Percentiles rank a stretch among this genome's conserved stretches.
phyloP scores from a whole-genome alignment of 169 alveolate genomes.

The Perkinsus marinus region DNA sequence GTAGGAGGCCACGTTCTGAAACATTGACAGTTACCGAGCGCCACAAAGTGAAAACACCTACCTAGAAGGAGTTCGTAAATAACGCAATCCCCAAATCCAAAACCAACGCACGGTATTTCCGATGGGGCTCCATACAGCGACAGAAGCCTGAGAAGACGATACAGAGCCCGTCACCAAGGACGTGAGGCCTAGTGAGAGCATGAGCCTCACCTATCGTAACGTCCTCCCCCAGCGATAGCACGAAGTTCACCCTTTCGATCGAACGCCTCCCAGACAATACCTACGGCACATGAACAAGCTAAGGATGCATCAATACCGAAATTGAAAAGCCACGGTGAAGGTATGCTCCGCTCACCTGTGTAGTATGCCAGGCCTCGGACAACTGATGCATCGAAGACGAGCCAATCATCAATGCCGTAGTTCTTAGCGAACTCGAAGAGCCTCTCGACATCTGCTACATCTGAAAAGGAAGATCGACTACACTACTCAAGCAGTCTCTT shows the following conservation, averaged over 20 bases:
- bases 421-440: conserved; percentile 1
- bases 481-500: no score
- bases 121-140: not conserved
- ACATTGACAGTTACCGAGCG: not conserved
- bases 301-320: not conserved
- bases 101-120: conserved; percentile 20
- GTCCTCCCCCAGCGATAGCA: conserved; percentile 28
- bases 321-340: no score
- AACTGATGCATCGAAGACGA: conserved; percentile 7
- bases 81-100: conserved; percentile 43
- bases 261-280: conserved; percentile 32
- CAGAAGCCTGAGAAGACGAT: not conserved
- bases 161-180: not conserved
- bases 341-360: conserved; percentile 8
- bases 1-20: conserved; percentile 4
- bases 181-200: not conserved
- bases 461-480: not conserved
- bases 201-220: conserved; percentile 13
- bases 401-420: conserved; percentile 7
- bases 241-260: conserved; percentile 26
- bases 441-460: not conserved
- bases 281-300: not conserved
- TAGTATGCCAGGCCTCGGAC: conserved; percentile 40
- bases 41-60: not conserved
- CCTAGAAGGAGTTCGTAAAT: conserved; percentile 22